Conservation (phyloP, 352 stramenopile genomes). For the Thraustochytrium sp. region DNA sequence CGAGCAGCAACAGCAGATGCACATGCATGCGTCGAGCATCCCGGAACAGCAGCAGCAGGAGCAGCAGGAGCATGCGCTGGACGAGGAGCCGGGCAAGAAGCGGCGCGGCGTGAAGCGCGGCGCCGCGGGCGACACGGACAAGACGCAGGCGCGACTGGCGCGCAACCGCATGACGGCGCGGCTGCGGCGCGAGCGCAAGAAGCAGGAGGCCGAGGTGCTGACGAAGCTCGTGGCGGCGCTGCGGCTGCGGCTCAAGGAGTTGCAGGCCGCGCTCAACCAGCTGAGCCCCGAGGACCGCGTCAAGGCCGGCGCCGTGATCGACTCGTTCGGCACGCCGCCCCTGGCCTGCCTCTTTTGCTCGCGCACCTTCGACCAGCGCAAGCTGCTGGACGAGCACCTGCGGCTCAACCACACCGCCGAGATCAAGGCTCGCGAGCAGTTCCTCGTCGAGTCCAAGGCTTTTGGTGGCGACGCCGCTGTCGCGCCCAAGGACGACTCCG, state of each 20-base stretch:
- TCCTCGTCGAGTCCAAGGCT: constrained; percentile 14
- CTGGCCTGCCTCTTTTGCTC: constrained; percentile 33
- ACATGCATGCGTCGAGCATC: too few species aligned
- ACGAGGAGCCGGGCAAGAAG: too few species aligned
- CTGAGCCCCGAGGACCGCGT: neutral
- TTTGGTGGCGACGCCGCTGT: neutral
- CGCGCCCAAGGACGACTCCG: neutral
- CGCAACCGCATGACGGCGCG: constrained; percentile 37
- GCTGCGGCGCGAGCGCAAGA: constrained; percentile 22
- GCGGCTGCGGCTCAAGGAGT: constrained; percentile 3
- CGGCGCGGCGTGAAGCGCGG: neutral
- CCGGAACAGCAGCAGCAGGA: too few species aligned
- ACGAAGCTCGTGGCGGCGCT: constrained; percentile 19
- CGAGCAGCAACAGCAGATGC: too few species aligned
- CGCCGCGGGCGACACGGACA: neutral
- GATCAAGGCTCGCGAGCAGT: constrained; percentile 42
- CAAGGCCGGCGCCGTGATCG: neutral
- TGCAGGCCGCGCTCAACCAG: constrained; percentile 5
- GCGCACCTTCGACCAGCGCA: neutral
- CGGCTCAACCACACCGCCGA: constrained; percentile 12
- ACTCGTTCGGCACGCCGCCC: neutral
- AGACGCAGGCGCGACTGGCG: neutral
- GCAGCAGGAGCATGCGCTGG: too few species aligned
- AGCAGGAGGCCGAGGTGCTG: constrained; percentile 31
- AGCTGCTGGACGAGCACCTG: constrained; percentile 7